A percentile compares a stretch with the other conserved stretches of the same genome.
Evolutionary conservation across 2,329 filamentous ascomycete species (phyloP).

Genomic region (Alternaria atra): DNA sequence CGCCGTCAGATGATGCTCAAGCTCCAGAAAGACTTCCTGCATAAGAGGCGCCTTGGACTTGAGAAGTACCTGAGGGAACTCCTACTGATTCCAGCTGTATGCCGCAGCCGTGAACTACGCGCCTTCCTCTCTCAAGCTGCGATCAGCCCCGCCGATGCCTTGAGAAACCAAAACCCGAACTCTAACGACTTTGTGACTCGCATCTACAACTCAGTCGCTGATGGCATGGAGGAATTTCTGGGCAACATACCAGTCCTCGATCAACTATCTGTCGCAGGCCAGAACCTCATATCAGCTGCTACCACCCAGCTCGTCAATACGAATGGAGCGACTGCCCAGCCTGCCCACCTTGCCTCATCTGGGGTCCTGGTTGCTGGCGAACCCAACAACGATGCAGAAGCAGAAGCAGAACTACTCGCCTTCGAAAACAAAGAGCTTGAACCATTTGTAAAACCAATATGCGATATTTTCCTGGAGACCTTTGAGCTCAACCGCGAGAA

Average conservation of each 20-base stretch:
- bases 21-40: conserved; percentile 92
- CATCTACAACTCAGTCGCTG: conserved; percentile 94
- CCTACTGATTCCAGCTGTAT: conserved; percentile 88
- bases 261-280: conserved; percentile 89
- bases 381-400: conserved; percentile 70
- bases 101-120: conserved; percentile 88
- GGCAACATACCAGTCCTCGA: conserved; percentile 96
- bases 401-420: conserved; percentile 90
- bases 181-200: conserved; percentile 84
- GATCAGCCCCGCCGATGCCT: conserved; percentile 72
- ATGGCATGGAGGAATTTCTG: conserved; percentile 97
- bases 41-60: conserved; percentile 83
- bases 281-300: conserved; percentile 84
- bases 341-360: conserved; percentile 22
- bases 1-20: conserved; percentile 94
- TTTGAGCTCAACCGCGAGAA: conserved; percentile 95
- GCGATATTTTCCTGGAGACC: conserved; percentile 93
- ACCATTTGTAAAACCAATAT: conserved; percentile 98
- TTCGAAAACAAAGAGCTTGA: conserved; percentile 84
- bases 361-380: conserved; percentile 54
- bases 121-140: conserved; percentile 90
- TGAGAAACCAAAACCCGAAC: conserved; percentile 68
- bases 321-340: conserved; percentile 31
- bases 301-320: conserved; percentile 59
- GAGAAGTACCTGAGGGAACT: conserved; percentile 85